Evolutionary conservation across 495 filamentous ascomycete species (phyloP).

Genomic region (Neurospora sp.): DNA sequence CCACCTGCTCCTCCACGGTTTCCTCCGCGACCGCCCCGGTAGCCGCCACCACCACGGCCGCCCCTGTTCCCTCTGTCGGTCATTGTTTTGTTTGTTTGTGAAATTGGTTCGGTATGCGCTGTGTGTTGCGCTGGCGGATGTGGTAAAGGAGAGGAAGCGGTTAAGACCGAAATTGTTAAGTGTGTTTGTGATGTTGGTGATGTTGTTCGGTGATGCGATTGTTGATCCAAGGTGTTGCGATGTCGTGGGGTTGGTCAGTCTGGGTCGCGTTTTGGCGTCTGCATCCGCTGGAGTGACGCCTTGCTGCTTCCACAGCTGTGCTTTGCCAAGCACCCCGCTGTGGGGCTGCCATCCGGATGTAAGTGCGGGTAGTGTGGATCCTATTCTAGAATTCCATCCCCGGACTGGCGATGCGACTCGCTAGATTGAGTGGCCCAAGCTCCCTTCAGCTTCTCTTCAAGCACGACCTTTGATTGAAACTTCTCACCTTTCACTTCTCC

Average conservation of each 20-base stretch:
- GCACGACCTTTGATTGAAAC: not conserved
- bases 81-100: constrained; percentile 29
- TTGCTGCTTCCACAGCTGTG: not conserved
- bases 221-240: not conserved
- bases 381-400: not conserved
- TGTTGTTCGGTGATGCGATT: not conserved
- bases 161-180: not conserved
- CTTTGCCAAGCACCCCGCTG: not conserved
- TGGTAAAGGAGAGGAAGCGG: not conserved
- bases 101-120: not conserved
- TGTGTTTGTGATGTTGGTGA: not conserved
- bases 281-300: not conserved
- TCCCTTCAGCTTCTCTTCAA: not conserved
- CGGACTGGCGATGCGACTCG: not conserved
- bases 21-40: constrained; percentile 34
- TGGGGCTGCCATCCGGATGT: not conserved
- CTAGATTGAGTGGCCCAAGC: not conserved
- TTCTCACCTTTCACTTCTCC: not conserved
- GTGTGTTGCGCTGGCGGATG: not conserved
- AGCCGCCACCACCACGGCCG: constrained; percentile 36
- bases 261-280: not conserved
- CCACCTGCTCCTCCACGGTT: constrained; percentile 27
- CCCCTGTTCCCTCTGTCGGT: constrained; percentile 47
- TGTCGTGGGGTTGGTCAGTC: not conserved
- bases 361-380: not conserved